Base-by-base conservation (phyloP, 176 grass and related monocot genomes). In the Bothriochloa decipiens region DNA sequence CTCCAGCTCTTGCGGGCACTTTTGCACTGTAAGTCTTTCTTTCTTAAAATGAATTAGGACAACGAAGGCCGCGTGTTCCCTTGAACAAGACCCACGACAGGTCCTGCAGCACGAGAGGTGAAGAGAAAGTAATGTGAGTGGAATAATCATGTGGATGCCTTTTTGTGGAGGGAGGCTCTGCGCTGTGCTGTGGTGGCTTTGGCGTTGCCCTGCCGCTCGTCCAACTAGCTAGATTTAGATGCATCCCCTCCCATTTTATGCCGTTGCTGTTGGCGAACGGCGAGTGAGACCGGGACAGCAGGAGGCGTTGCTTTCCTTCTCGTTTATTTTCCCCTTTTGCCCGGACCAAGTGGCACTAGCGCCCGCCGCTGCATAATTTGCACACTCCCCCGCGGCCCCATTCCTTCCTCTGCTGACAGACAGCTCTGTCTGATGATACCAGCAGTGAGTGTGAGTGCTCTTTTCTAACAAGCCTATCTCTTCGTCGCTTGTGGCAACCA, bases 41-140 rank as follows among this genome's bases (percentile, higher is more conserved):
- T 46, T 14, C 11, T 4, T 46, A 46, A 14, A 46, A 14, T 46
- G 12, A 14, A 46, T 46, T 46, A 46, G 3, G 45, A 46, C 36
- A 37, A 37, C 4, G 36, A 4, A 37, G 36, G 4, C 36, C 2
- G 39, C 39, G 39, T 40, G 39, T 40, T 58, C 53, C 53, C 18
- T 55, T 55, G 52, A 55, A 53, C 16, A 52, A 52, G 52, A 22
- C 18, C 52, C 3, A 55, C 9, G 20, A 58, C 52, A 15, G 20
- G 18, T 8, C 29, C 29, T 32, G 2, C 18, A 55, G 8, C 52
- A 55, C 52, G 4, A 49, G 46, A 52, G 47, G 47, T 17, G 0
- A 25, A 49, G 70, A 17, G 83, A 82, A 86, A 83, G 84, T 7
- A 74, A 42, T 49, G 82, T 67, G 86, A 85, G 86, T 55, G 82